These are phyloP conservation scores for Colletotrichum lindemuthianum DNA, from an alignment of 2,329 filamentous ascomycete genomes.

Conservation along the genomic window DNA sequence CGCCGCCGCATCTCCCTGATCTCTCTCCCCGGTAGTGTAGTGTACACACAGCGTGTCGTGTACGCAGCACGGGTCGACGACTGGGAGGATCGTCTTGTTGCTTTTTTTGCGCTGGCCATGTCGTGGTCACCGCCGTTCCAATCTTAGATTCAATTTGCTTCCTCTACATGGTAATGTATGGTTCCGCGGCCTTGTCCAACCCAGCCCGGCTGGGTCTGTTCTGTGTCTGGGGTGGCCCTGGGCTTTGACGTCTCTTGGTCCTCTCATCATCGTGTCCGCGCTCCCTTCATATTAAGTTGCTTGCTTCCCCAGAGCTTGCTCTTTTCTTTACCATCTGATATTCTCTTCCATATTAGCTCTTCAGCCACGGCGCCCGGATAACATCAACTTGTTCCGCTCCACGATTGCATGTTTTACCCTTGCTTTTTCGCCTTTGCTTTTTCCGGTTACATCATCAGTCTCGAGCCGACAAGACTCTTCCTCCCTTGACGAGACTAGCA, in stretches of 20 bases:
- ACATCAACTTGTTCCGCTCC: constrained; percentile 9
- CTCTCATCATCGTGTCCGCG: constrained; percentile 37
- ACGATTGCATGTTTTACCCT: constrained; percentile 31
- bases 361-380: constrained; percentile 31
- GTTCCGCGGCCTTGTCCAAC: constrained; percentile 37
- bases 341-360: constrained; percentile 30
- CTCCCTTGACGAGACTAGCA: constrained; percentile 33
- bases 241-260: constrained; percentile 37
- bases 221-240: constrained; percentile 36
- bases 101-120: constrained; percentile 36
- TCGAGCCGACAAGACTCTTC: constrained; percentile 6
- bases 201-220: constrained; percentile 37
- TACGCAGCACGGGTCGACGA: constrained; percentile 10
- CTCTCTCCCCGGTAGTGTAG: constrained; percentile 30
- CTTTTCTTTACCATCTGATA: constrained; percentile 29
- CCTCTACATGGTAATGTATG: constrained; percentile 32
- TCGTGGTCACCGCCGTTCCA: constrained; percentile 39
- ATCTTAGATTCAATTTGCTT: constrained; percentile 38
- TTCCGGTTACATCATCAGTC: constrained; percentile 33
- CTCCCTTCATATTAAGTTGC: constrained; percentile 36
- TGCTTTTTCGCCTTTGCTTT: constrained; percentile 35
- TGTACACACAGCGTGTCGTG: too few relatives aligned
- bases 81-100: constrained; percentile 38
- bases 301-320: constrained; percentile 34
- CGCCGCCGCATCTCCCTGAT: constrained; percentile 36